Conservation (phyloP, 805 yeast genomes). For the Candida dajiaensis region DNA sequence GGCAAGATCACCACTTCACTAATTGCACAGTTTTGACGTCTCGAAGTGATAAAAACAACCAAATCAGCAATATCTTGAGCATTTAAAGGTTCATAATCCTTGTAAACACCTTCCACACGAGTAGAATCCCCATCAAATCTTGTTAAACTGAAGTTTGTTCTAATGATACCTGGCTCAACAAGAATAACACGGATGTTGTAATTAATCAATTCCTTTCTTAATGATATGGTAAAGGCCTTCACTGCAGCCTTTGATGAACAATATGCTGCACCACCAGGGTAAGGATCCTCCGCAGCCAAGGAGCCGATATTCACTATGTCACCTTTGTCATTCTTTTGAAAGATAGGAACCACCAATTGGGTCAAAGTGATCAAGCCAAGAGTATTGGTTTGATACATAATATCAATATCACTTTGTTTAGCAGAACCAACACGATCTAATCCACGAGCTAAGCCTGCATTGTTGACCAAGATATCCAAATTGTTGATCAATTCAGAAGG, state of each 20-base stretch:
- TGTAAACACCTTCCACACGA: conserved; percentile 50
- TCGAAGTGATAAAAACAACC: conserved; percentile 49
- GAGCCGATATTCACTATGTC: conserved; percentile 70
- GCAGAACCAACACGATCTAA: conserved; percentile 70
- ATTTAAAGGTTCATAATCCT: conserved; percentile 47
- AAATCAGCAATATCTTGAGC: conserved; percentile 58
- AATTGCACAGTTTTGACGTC: conserved; percentile 51
- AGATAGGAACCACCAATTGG: conserved; percentile 60
- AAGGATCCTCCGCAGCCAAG: conserved; percentile 71
- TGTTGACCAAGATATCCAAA: conserved; percentile 60
- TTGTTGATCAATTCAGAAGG: conserved; percentile 52
- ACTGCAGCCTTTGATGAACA: conserved; percentile 71
- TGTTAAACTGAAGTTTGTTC: conserved; percentile 54
- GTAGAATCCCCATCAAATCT: conserved; percentile 51
- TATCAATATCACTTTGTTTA: conserved; percentile 50
- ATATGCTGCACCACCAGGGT: conserved; percentile 57
- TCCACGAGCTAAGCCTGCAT: conserved; percentile 78
- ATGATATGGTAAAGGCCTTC: conserved; percentile 60
- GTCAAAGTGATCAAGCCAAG: conserved; percentile 78
- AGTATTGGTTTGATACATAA: conserved; percentile 82
- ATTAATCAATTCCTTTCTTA: conserved; percentile 66
- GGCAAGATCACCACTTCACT: conserved; percentile 84
- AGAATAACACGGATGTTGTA: conserved; percentile 60
- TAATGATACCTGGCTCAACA: conserved; percentile 62
- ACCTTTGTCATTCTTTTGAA: conserved; percentile 63